Conservation (phyloP, 2,329 filamentous ascomycete genomes). For the Botryosphaeria dothidea region DNA sequence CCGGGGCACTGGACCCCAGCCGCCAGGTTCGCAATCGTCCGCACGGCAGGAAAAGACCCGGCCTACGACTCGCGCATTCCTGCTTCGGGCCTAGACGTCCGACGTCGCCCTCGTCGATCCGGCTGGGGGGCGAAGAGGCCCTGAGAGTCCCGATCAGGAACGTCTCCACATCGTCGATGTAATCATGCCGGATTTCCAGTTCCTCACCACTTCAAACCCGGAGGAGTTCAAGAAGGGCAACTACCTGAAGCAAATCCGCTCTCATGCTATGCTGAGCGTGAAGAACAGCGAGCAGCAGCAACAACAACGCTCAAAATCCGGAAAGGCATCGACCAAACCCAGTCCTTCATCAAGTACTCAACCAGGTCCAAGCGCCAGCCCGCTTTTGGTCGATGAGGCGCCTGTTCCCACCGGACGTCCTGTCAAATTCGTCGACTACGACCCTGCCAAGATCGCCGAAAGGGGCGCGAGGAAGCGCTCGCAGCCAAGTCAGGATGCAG, state of each 20-base stretch:
- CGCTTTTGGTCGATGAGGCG: neutral
- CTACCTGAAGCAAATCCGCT: constrained; percentile 19
- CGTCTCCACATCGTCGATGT: constrained; percentile 5
- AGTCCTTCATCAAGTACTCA: neutral
- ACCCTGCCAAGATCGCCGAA: constrained; percentile 4
- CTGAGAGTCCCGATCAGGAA: constrained; percentile 5
- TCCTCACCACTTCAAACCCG: constrained; percentile 19
- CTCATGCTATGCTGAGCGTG: constrained; percentile 20
- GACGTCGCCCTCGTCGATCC: neutral
- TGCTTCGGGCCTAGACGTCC: neutral
- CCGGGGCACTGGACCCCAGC: neutral
- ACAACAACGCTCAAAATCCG: constrained; percentile 3
- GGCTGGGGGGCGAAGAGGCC: neutral
- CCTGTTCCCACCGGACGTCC: neutral
- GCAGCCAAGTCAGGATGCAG: neutral
- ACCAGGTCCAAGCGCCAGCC: neutral
- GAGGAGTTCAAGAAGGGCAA: constrained; percentile 20
- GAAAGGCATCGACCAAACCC: neutral
- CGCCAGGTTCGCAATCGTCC: neutral
- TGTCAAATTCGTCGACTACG: constrained; percentile 14
- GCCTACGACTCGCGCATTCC: neutral
- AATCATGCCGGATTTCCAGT: constrained; percentile 20
- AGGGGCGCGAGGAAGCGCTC: constrained; percentile 12
- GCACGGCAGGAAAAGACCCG: neutral
- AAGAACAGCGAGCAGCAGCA: constrained; percentile 17